Conservation (phyloP, 257 asterid genomes). For the Solanum gracilifrons region DNA sequence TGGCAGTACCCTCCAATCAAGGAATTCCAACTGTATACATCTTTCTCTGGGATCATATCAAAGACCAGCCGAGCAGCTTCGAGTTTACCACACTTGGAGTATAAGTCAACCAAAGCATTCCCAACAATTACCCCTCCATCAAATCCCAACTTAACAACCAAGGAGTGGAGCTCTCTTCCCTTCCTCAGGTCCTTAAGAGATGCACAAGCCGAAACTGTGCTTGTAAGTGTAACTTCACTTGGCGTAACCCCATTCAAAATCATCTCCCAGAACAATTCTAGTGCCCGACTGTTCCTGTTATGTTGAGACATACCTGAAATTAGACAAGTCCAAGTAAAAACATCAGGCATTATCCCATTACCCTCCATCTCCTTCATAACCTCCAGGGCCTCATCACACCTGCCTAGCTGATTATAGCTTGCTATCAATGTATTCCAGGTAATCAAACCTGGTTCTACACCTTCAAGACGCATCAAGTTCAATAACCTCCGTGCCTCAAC, state of each 20-base stretch:
- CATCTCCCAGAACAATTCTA: conserved; percentile 45
- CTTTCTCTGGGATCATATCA: conserved; percentile 37
- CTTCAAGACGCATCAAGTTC: conserved; percentile 36
- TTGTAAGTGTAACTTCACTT: conserved; percentile 54
- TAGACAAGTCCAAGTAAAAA: conserved; percentile 64
- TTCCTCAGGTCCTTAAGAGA: conserved; percentile 40
- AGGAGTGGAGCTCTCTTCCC: conserved; percentile 58
- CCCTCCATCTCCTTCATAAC: conserved; percentile 58
- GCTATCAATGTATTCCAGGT: conserved; percentile 69
- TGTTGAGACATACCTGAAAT: conserved; percentile 57
- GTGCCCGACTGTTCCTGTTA: conserved; percentile 39
- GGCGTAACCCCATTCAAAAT: conserved; percentile 45
- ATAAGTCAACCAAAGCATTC: conserved; percentile 68
- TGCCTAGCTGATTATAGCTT: conserved; percentile 48
- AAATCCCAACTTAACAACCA: conserved; percentile 50
- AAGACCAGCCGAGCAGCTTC: conserved; percentile 52
- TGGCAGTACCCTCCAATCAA: conserved; percentile 79
- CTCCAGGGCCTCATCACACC: conserved; percentile 43
- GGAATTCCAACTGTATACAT: conserved; percentile 74
- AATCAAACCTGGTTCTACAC: conserved; percentile 45
- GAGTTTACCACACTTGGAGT: conserved; percentile 63
- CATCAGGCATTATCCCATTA: conserved; percentile 46
- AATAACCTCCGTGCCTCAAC: conserved; percentile 39
- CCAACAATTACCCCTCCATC: conserved; percentile 50
- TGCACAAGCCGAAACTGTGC: conserved; percentile 50